phyloP scores from a whole-genome alignment of 371 early-diverging fungal genomes.

The Coemansia sp. region DNA sequence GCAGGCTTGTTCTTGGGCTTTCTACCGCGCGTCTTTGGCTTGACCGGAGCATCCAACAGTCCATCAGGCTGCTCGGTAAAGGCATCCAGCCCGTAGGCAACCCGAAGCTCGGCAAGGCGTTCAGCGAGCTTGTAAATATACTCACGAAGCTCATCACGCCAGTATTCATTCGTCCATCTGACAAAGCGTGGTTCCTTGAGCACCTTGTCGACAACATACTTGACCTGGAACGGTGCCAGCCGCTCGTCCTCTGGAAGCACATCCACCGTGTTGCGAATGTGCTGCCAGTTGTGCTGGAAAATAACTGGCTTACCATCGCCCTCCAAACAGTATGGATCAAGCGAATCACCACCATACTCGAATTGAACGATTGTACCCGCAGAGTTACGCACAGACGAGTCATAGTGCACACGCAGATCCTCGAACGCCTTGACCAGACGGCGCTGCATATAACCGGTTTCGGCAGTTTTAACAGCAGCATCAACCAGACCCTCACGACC shows the following conservation, averaged over 20 bases:
- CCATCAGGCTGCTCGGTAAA: slow-evolving; percentile 27
- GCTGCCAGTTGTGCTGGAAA: slow-evolving; percentile 78
- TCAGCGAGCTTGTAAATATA: slow-evolving; percentile 61
- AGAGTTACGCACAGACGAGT: slow-evolving; percentile 94
- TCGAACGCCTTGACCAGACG: slow-evolving; percentile 99
- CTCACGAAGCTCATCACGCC: slow-evolving; percentile 59
- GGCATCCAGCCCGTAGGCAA: slow-evolving; percentile 41
- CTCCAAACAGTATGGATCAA: slow-evolving; percentile 96
- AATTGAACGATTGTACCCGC: slow-evolving; percentile 95
- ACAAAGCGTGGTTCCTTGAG: slow-evolving; percentile 58
- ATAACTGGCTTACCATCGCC: slow-evolving; percentile 89
- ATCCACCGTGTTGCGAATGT: slow-evolving; percentile 50
- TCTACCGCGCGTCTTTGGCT: slow-evolving; percentile 31
- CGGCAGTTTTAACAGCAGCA: slow-evolving; percentile 99
- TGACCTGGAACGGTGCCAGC: slow-evolving; percentile 75
- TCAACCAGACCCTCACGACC: slow-evolving; percentile 99
- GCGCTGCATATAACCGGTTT: slow-evolving; percentile 99
- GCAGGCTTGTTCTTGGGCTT: slow-evolving; percentile 25
- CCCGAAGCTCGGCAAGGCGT: slow-evolving; percentile 52
- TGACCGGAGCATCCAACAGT: slow-evolving; percentile 6
- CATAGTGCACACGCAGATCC: slow-evolving; percentile 93
- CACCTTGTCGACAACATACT: slow-evolving; percentile 56
- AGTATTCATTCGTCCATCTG: slow-evolving; percentile 65
- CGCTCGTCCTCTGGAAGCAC: slow-evolving; percentile 17
- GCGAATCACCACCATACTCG: slow-evolving; percentile 96